Evolutionary conservation across 2,329 filamentous ascomycete genomes (phyloP).

Genomic region (Phaeosphaeriaceae sp.): DNA sequence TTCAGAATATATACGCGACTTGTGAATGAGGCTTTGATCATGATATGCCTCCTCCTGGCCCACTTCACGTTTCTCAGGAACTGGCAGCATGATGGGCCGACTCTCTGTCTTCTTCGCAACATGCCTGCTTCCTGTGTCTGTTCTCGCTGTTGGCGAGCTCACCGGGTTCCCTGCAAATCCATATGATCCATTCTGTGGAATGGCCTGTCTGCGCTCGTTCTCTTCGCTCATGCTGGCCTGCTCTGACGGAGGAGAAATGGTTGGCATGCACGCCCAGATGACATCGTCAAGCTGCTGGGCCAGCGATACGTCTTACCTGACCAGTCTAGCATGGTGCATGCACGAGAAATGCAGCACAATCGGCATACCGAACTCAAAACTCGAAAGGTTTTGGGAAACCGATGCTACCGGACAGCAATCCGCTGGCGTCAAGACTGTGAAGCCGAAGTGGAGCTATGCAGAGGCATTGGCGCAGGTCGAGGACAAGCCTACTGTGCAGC

Average conservation of each 20-base stretch:
- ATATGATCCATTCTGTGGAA: not conserved
- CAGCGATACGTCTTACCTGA: conserved; percentile 31
- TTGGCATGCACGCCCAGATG: not conserved
- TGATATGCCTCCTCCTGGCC: not conserved
- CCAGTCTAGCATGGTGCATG: conserved; percentile 40
- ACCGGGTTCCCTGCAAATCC: not conserved
- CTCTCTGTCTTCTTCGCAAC: not conserved
- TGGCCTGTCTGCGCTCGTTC: not conserved
- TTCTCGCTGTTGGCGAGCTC: not conserved
- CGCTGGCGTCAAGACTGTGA: conserved; percentile 3
- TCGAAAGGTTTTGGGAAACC: conserved; percentile 29
- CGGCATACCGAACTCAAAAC: conserved; percentile 18
- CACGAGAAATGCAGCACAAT: conserved; percentile 23
- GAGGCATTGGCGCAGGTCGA: conserved; percentile 11
- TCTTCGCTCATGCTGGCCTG: not conserved
- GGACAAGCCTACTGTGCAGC: not conserved
- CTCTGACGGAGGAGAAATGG: not conserved
- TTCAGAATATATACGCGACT: not conserved
- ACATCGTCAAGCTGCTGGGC: conserved; percentile 34
- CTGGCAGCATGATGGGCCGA: not conserved
- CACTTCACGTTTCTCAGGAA: not conserved
- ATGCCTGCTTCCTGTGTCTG: not conserved
- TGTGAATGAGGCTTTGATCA: not conserved
- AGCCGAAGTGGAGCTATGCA: conserved; percentile 28
- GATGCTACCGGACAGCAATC: conserved; percentile 7